phyloP scores from a whole-genome alignment of 768 basidiomycete species.

The Russula sp. region DNA sequence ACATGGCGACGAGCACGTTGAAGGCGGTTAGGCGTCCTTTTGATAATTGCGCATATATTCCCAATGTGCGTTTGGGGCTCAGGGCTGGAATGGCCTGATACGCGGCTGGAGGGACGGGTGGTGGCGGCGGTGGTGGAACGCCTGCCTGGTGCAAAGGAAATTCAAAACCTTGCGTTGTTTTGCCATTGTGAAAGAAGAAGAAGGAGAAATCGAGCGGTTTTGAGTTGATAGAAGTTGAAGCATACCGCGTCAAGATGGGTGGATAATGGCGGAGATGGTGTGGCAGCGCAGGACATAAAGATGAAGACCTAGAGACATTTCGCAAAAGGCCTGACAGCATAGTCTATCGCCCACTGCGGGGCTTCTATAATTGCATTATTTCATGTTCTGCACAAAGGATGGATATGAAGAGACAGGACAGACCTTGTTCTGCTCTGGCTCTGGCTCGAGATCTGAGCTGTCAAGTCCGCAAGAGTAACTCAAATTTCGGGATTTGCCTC shows the following conservation, averaged over 20 bases:
- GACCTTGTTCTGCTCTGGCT: not conserved
- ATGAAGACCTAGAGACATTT: slow-evolving; percentile 5
- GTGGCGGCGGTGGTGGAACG: slow-evolving; percentile 3
- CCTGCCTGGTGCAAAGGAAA: not conserved
- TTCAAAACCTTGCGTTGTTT: not conserved
- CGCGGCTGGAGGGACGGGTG: slow-evolving; percentile 17
- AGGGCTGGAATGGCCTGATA: slow-evolving; percentile 30
- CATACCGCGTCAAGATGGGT: slow-evolving; percentile 10
- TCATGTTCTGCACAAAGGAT: not conserved
- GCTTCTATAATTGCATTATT: not conserved
- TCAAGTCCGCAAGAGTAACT: not conserved
- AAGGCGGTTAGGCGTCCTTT: slow-evolving; percentile 80
- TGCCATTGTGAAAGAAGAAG: slow-evolving; percentile 15
- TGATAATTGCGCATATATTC: slow-evolving; percentile 72
- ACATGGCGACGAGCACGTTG: slow-evolving; percentile 84
- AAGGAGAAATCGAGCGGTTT: slow-evolving; percentile 13
- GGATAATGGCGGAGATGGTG: slow-evolving; percentile 6
- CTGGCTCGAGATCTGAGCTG: not conserved
- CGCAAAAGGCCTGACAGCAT: slow-evolving; percentile 1
- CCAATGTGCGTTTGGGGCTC: slow-evolving; percentile 46
- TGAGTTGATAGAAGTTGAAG: not conserved
- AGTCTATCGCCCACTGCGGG: not conserved
- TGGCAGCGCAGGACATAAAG: not conserved
- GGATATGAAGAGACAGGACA: not conserved
- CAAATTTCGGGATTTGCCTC: not conserved